These are phyloP conservation scores for Irpex sp. DNA, from an alignment of 1,284 basidiomycete genomes.

Conservation along the genomic window DNA sequence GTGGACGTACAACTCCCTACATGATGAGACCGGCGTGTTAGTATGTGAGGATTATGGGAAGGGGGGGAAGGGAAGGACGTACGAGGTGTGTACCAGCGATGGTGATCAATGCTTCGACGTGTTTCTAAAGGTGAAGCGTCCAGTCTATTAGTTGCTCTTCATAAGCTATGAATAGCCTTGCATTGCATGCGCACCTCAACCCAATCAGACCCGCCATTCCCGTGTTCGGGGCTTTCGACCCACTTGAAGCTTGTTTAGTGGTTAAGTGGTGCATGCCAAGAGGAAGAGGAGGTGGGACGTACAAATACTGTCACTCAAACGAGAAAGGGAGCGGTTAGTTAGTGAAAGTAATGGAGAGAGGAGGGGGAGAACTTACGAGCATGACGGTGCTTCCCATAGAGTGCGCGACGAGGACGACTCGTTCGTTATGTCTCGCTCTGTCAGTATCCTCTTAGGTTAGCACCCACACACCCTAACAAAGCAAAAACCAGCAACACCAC, in stretches of 20 bases:
- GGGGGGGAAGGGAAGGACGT: constrained; percentile 17
- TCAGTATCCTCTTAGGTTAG: not conserved
- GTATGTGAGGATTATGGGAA: not conserved
- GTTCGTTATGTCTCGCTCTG: constrained; percentile 72
- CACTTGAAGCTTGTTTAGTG: constrained; percentile 87
- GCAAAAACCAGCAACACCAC: too few relatives aligned
- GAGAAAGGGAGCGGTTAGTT: not conserved
- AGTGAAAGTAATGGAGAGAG: not conserved
- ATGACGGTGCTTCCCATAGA: constrained; percentile 83
- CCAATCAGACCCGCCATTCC: constrained; percentile 87
- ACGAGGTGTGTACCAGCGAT: constrained; percentile 89
- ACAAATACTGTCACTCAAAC: constrained; percentile 56
- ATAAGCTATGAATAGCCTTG: too few relatives aligned
- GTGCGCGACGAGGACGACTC: constrained; percentile 87
- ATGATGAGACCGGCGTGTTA: not conserved
- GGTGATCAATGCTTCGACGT: constrained; percentile 80
- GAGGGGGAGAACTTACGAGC: constrained; percentile 38
- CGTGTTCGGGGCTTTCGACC: constrained; percentile 88
- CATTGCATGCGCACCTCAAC: constrained; percentile 90
- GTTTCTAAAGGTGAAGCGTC: constrained; percentile 42
- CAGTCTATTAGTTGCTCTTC: too few relatives aligned
- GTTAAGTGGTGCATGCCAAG: too few relatives aligned
- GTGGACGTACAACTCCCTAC: constrained; percentile 73
- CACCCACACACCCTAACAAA: too few relatives aligned
- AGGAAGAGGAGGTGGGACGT: constrained; percentile 23